Evolutionary conservation across 352 stramenopile genomes (phyloP), one percentile per base, ranked within the genome.

Genomic region (Pythium volutum): DNA sequence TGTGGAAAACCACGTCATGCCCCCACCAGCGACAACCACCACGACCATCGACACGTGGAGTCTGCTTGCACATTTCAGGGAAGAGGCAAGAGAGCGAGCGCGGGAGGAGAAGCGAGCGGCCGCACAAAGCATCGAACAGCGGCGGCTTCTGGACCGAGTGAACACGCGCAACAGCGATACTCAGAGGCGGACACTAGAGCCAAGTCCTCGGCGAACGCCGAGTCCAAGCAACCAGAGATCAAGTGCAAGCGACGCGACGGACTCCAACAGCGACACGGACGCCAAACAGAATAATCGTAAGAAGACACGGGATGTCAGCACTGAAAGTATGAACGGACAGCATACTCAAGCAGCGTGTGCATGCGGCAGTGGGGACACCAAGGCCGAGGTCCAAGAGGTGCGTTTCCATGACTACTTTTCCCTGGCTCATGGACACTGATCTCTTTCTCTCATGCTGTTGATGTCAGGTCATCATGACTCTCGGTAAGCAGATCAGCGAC

Each of bases 401-500:
- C 14, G 61, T 36, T 36, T 5, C 16, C 12, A 12, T n/a, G 38
- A 22, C 10, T 2, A 8, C n/a, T 16, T 16, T 14, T 16, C n/a
- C n/a, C n/a, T n/a, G n/a, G n/a, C n/a, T n/a, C n/a, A n/a, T n/a
- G n/a, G n/a, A 23, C 5, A 27, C 42, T 48, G 20, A 7, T 16
- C 18, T 48, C 10, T 27, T n/a, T 48, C 8, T 1, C 42, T 25
- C n/a, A 1, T 4, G 2, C 8, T 14, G n/a, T 48, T 14, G 26
- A 25, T 26, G 18, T 48, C 16, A 70, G 63, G 45, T 60, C 2
- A 52, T 71, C 23, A 34, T 55, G 26, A 71, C 64, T 5, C 58
- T 71, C 2, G 57, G 64, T 39, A 47, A 59, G 16, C 64, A 71
- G 52, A 57, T 71, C 52, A 71, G 52, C 53, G 64, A 71, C 46